A percentile compares a stretch with the other conserved stretches of the same genome.
phyloP scores from a whole-genome alignment of 2,329 filamentous ascomycete genomes.

The Beauveria asiatica region DNA sequence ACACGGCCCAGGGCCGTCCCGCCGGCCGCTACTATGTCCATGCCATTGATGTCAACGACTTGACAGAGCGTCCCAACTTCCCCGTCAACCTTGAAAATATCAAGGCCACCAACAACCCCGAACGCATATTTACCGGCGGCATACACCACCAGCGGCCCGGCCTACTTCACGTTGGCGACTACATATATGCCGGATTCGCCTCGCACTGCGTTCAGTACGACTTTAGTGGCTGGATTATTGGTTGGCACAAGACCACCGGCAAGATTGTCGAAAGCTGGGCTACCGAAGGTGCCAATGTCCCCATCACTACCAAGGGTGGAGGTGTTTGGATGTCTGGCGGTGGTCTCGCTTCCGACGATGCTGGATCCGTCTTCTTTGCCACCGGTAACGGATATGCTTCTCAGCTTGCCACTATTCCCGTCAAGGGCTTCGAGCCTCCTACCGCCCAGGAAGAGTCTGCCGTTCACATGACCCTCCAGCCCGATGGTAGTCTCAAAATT shows the following conservation, averaged over 20 bases:
- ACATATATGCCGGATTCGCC: constrained; percentile 44
- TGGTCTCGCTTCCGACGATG: constrained; percentile 30
- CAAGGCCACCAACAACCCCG: constrained; percentile 35
- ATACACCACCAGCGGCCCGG: constrained; percentile 43
- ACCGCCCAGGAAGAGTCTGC: constrained; percentile 37
- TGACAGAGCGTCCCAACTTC: constrained; percentile 31
- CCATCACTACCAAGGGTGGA: constrained; percentile 28
- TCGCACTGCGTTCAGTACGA: constrained; percentile 49
- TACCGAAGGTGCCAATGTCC: constrained; percentile 32
- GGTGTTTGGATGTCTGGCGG: constrained; percentile 37
- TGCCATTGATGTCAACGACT: constrained; percentile 30
- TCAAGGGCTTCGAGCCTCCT: constrained; percentile 29
- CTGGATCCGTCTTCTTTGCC: constrained; percentile 30
- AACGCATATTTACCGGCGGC: constrained; percentile 43
- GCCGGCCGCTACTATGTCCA: constrained; percentile 30
- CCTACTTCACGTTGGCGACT: constrained; percentile 35
- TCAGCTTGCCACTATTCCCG: constrained; percentile 28
- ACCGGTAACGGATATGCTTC: constrained; percentile 34
- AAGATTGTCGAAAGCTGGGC: constrained; percentile 31
- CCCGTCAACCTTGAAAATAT: constrained; percentile 40
- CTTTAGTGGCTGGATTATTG: constrained; percentile 45
- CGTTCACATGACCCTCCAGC: constrained; percentile 33
- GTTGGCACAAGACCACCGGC: constrained; percentile 35
- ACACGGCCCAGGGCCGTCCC: constrained; percentile 24
- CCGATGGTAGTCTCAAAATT: constrained; percentile 33